Percentiles rank a stretch among this genome's conserved stretches.
Conservation (phyloP, 108 stramenopile genomes). For the Skeletonema marinoi region DNA sequence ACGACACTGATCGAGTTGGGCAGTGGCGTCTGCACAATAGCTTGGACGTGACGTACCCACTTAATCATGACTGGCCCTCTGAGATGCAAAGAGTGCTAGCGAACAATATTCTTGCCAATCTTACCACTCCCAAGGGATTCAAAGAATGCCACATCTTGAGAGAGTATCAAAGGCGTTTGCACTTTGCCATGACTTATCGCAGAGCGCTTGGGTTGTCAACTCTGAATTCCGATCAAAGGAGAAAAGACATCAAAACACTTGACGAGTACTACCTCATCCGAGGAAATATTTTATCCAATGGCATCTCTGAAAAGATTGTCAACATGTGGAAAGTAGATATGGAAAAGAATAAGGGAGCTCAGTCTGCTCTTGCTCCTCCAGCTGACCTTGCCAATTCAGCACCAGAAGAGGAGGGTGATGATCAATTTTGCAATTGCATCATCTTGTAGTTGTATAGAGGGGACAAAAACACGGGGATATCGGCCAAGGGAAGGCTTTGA, state of each 20-base stretch:
- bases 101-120: slow-evolving; percentile 30
- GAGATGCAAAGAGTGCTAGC: slow-evolving; percentile 1
- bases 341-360: neutral
- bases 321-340: neutral
- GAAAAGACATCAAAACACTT: slow-evolving; percentile 21
- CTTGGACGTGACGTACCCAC: slow-evolving; percentile 27
- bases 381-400: no score
- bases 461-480: no score
- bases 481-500: no score
- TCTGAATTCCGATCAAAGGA: slow-evolving; percentile 6
- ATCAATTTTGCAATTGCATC: no score
- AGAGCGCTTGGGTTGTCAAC: slow-evolving; percentile 17
- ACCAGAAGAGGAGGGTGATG: no score
- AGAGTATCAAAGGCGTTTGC: slow-evolving; percentile 20
- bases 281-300: slow-evolving; percentile 2
- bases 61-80: slow-evolving; percentile 11
- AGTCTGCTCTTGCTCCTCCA: no score
- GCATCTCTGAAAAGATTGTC: neutral
- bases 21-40: slow-evolving; percentile 10
- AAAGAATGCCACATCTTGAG: slow-evolving; percentile 3
- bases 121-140: slow-evolving; percentile 16
- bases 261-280: slow-evolving; percentile 33
- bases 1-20: slow-evolving; percentile 17
- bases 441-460: no score
- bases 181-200: slow-evolving; percentile 18